These are phyloP conservation scores for Cytospora piceicola DNA, from an alignment of 2,329 filamentous ascomycete species.

Conservation along the genomic window DNA sequence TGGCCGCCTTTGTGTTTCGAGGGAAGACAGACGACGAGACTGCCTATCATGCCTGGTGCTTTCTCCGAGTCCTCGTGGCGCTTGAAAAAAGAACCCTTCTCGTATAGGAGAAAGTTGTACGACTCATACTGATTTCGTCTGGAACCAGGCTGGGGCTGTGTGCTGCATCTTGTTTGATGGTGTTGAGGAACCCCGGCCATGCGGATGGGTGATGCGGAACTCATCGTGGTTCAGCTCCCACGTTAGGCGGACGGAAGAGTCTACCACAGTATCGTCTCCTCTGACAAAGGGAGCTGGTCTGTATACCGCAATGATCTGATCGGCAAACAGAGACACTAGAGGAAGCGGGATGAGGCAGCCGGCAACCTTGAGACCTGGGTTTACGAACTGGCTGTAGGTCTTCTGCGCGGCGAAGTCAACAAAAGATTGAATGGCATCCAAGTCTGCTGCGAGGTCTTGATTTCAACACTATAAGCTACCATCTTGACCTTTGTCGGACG, in stretches of 20 bases:
- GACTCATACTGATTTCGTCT: slow-evolving; percentile 37
- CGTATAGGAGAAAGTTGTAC: slow-evolving; percentile 52
- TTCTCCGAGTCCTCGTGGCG: slow-evolving; percentile 50
- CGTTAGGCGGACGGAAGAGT: neutral
- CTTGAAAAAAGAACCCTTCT: slow-evolving; percentile 51
- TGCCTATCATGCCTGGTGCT: slow-evolving; percentile 49
- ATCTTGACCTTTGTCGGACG: neutral
- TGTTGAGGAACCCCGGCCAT: slow-evolving; percentile 27
- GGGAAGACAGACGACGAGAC: slow-evolving; percentile 50
- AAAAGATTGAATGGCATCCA: neutral
- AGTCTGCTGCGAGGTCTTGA: neutral
- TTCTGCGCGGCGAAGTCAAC: slow-evolving; percentile 3
- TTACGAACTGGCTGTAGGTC: slow-evolving; percentile 15
- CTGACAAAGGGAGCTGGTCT: slow-evolving; percentile 43
- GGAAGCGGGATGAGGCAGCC: slow-evolving; percentile 36
- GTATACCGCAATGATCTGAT: slow-evolving; percentile 34
- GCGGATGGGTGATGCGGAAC: slow-evolving; percentile 12
- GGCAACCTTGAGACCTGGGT: slow-evolving; percentile 37
- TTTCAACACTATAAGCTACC: neutral
- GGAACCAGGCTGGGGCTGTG: slow-evolving; percentile 38
- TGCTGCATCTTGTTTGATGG: slow-evolving; percentile 35
- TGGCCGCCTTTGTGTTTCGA: slow-evolving; percentile 50
- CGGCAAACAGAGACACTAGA: slow-evolving; percentile 34
- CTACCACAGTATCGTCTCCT: slow-evolving; percentile 40
- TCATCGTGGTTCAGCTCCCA: neutral